These are phyloP conservation scores for Jaapia argillacea DNA, from an alignment of 768 basidiomycete genomes.

Conservation along the genomic window DNA sequence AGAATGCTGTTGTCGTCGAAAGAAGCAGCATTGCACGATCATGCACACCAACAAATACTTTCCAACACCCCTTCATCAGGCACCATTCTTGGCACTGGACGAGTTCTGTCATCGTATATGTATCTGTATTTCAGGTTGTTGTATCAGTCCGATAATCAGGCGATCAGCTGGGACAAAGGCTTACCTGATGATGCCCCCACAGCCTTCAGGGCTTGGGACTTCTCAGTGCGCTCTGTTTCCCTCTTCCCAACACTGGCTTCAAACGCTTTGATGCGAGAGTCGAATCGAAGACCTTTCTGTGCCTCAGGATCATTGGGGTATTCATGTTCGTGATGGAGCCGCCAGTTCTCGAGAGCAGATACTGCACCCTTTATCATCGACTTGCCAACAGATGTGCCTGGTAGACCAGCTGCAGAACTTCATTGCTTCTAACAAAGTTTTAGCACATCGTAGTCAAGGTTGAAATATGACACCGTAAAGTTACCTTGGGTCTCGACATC, in stretches of 20 bases:
- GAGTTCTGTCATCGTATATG: background rate
- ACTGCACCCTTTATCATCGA: background rate
- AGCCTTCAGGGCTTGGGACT: background rate
- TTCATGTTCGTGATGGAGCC: background rate
- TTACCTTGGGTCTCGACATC: background rate
- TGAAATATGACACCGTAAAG: too few species aligned
- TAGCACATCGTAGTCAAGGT: background rate
- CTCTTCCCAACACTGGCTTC: background rate
- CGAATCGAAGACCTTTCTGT: background rate
- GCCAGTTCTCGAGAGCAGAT: background rate
- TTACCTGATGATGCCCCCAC: background rate
- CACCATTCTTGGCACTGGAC: background rate
- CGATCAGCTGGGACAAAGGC: background rate
- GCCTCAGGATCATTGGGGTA: background rate
- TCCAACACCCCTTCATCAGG: background rate
- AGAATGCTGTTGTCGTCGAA: conserved; percentile 17
- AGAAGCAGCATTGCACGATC: conserved; percentile 22
- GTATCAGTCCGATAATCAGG: background rate
- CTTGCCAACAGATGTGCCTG: background rate
- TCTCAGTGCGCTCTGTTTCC: background rate
- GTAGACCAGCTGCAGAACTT: background rate
- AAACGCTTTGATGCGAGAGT: background rate
- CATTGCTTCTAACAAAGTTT: background rate
- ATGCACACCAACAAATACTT: conserved; percentile 4
- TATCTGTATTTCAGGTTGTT: background rate